These are phyloP conservation scores for Agaricus subrufescens DNA, from an alignment of 768 basidiomycete species.

Conservation along the genomic window DNA sequence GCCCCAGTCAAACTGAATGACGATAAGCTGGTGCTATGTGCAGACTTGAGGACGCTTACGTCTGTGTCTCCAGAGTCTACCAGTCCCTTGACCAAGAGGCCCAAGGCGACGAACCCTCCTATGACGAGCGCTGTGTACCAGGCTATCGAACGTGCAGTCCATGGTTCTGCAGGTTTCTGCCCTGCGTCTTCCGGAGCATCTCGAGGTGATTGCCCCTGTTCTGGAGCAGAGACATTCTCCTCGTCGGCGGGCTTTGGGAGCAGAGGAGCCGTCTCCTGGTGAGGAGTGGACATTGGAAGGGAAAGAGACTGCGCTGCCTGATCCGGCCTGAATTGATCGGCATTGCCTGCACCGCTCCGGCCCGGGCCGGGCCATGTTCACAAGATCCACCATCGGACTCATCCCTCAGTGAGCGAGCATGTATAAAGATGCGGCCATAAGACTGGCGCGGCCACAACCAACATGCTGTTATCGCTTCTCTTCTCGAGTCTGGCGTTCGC, in stretches of 20 bases:
- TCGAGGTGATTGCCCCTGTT: background rate
- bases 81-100: slow-evolving; percentile 63
- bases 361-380: too few species aligned
- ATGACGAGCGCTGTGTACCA: slow-evolving; percentile 29
- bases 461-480: background rate
- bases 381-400: too few species aligned
- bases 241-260: slow-evolving; percentile 12
- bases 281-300: too few species aligned
- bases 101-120: slow-evolving; percentile 33
- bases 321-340: too few species aligned
- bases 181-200: background rate
- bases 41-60: slow-evolving; percentile 31
- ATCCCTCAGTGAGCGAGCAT: too few species aligned
- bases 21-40: background rate
- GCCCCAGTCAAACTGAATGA: slow-evolving; percentile 68
- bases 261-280: slow-evolving; percentile 20
- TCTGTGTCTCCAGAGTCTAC: slow-evolving; percentile 65
- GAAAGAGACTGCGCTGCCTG: too few species aligned
- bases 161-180: background rate
- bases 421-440: too few species aligned
- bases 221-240: background rate
- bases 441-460: background rate
- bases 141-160: background rate
- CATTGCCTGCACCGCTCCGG: too few species aligned
- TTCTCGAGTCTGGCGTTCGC: background rate